Conservation (phyloP, 139 green algal species). For the Astrephomene gubernaculifera region DNA sequence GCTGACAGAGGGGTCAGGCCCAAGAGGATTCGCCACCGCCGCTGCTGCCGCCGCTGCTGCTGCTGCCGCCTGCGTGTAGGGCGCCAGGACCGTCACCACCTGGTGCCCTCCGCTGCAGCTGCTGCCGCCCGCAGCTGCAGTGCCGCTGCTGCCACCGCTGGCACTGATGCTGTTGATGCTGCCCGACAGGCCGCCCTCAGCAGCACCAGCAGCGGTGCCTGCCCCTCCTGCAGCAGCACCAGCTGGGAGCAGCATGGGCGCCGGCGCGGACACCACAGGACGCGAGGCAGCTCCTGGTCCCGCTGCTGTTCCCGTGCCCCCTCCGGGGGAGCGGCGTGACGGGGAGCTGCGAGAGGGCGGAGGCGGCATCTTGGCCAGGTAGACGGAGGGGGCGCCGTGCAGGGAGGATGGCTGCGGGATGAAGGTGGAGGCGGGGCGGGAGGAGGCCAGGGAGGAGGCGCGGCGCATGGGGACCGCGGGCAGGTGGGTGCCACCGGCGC, state of each 20-base stretch:
- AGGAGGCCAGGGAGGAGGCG: no score
- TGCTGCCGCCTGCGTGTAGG: background rate
- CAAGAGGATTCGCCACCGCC: no score
- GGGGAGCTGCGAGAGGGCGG: background rate
- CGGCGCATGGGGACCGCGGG: background rate
- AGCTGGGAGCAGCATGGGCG: background rate
- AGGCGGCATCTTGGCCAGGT: conserved; percentile 10
- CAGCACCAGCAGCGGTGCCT: no score
- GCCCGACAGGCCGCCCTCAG: no score
- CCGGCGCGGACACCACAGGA: background rate
- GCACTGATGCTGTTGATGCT: background rate
- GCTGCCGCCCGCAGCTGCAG: no score
- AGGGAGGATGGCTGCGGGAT: conserved; percentile 34
- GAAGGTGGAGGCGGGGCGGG: no score
- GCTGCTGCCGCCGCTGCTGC: background rate
- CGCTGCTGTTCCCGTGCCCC: no score
- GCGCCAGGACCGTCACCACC: no score
- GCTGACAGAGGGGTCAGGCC: no score
- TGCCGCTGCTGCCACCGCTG: no score
- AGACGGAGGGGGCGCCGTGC: background rate
- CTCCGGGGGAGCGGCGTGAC: background rate
- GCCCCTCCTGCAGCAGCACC: background rate
- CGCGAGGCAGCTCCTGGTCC: background rate
- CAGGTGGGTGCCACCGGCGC: no score
- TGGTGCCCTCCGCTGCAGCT: no score